phyloP scores from a whole-genome alignment of 2,329 filamentous ascomycete species.

The Xylariales sp. region DNA sequence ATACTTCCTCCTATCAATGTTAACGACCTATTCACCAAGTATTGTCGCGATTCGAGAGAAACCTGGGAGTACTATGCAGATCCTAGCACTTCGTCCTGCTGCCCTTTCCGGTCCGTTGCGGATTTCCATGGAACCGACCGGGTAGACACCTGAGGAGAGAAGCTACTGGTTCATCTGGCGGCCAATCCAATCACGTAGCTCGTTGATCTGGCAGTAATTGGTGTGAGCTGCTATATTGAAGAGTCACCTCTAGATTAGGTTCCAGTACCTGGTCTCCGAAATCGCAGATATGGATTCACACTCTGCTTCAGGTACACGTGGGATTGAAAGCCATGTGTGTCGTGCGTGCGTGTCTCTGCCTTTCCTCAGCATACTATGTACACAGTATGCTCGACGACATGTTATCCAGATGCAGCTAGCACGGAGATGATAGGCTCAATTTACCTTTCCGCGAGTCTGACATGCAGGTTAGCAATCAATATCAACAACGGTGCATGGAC shows the following conservation, averaged over 20 bases:
- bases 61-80: neutral
- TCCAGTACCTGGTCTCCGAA: constrained; percentile 1
- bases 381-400: constrained; percentile 2
- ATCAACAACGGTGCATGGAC: constrained; percentile 8
- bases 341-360: no score
- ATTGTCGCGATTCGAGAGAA: neutral
- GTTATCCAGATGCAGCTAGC: constrained; percentile 10
- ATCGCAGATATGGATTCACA: neutral
- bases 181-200: constrained; percentile 7
- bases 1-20: constrained; percentile 9
- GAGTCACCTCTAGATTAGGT: neutral
- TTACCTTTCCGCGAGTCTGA: neutral
- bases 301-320: no score
- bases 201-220: constrained; percentile 2
- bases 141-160: neutral
- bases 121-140: neutral
- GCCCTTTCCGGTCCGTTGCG: neutral
- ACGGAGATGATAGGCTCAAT: neutral
- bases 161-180: constrained; percentile 1
- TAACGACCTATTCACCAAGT: neutral
- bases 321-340: no score
- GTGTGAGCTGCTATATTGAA: constrained; percentile 5
- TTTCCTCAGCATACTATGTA: no score
- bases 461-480: constrained; percentile 8
- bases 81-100: neutral